Conservation (phyloP, 306 rosid species). For the Corylus avellana region DNA sequence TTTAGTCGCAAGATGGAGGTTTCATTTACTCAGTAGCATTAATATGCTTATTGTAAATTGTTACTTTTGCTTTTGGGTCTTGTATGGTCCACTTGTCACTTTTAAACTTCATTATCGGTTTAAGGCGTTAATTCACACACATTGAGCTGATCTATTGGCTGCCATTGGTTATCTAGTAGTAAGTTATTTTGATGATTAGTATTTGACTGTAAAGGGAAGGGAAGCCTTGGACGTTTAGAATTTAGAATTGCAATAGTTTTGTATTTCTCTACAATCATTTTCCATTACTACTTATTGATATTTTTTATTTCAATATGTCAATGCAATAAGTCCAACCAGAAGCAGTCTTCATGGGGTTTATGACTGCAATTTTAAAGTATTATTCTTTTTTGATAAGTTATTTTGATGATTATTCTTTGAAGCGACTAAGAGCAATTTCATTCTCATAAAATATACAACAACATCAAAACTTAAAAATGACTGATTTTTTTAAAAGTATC, state of each 20-base stretch:
- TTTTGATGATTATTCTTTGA: neutral
- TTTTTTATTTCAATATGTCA: neutral
- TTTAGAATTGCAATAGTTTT: neutral
- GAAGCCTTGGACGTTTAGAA: neutral
- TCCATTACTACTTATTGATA: neutral
- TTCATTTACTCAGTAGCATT: constrained; percentile 12
- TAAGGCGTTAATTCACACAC: neutral
- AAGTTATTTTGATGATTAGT: neutral
- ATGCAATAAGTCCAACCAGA: neutral
- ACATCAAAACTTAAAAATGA: neutral
- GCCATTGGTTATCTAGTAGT: neutral
- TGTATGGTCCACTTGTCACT: neutral
- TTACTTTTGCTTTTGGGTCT: constrained; percentile 12
- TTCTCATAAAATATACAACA: neutral
- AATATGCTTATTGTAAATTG: neutral
- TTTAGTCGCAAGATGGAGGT: neutral
- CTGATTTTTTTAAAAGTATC: too few species aligned
- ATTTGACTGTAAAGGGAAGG: too few species aligned
- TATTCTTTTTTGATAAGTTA: too few species aligned
- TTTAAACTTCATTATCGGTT: neutral
- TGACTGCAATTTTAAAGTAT: neutral
- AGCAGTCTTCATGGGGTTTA: neutral
- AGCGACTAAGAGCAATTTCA: neutral
- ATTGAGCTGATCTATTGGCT: neutral
- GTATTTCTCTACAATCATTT: neutral